phyloP scores from a whole-genome alignment of 768 basidiomycete species.

The Grammothele lineata region DNA sequence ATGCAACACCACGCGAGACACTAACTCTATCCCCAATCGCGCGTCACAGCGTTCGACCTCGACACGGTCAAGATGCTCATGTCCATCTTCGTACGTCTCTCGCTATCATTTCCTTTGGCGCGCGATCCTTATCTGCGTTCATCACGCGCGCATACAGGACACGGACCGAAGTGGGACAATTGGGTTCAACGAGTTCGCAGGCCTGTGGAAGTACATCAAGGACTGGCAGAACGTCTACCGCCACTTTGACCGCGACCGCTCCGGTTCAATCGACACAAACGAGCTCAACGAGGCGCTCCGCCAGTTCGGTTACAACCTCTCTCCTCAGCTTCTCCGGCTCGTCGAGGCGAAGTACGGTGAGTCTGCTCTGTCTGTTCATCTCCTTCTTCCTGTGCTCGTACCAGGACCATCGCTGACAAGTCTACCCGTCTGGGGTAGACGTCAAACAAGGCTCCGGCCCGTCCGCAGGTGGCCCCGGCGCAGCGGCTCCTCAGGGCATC shows the following conservation, averaged over 20 bases:
- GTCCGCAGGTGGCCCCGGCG: constrained; percentile 20
- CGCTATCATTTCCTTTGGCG: no score
- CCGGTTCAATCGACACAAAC: constrained; percentile 67
- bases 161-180: constrained; percentile 75
- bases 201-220: constrained; percentile 83
- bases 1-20: background rate
- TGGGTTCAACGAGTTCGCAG: constrained; percentile 76
- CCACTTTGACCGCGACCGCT: constrained; percentile 81
- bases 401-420: constrained; percentile 14
- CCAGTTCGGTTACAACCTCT: constrained; percentile 77
- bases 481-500: constrained; percentile 49
- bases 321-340: constrained; percentile 58
- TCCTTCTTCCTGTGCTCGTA: background rate
- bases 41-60: constrained; percentile 71
- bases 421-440: constrained; percentile 44
- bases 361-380: constrained; percentile 10
- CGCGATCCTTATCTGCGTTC: no score
- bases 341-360: constrained; percentile 80
- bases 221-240: constrained; percentile 85
- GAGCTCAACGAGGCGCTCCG: constrained; percentile 67
- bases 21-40: background rate
- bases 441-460: constrained; percentile 46
- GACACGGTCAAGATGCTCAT: constrained; percentile 86
- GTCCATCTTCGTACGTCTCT: constrained; percentile 63
- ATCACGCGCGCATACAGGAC: constrained; percentile 37